These are phyloP conservation scores for Didymella exigua DNA, from an alignment of 2,329 filamentous ascomycete species.

Conservation along the genomic window DNA sequence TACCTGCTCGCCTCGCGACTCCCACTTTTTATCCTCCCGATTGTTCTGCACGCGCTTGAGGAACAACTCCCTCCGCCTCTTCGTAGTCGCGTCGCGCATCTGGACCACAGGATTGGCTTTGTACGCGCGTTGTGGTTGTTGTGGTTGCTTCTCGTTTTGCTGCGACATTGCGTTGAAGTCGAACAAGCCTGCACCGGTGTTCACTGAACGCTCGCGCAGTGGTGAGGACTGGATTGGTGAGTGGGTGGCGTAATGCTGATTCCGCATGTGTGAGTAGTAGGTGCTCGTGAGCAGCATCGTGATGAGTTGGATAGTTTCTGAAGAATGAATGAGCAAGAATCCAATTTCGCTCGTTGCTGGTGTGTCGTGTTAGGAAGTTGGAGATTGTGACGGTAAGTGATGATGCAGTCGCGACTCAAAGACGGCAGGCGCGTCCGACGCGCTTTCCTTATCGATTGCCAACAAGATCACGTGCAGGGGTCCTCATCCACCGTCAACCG, in stretches of 20 bases:
- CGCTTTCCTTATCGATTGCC: conserved; percentile 20
- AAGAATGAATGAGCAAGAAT: neutral
- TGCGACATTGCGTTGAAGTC: conserved; percentile 37
- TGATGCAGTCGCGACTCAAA: conserved; percentile 16
- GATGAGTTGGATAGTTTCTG: neutral
- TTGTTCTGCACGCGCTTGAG: conserved; percentile 61
- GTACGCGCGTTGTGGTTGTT: conserved; percentile 46
- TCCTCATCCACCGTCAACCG: neutral
- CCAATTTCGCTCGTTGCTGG: neutral
- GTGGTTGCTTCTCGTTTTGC: conserved; percentile 22
- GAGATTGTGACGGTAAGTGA: neutral
- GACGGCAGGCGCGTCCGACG: conserved; percentile 13
- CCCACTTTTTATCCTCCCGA: conserved; percentile 55
- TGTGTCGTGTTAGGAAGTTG: neutral
- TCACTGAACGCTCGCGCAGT: conserved; percentile 52
- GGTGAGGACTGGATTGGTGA: conserved; percentile 50
- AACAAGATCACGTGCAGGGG: conserved; percentile 16
- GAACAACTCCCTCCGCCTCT: conserved; percentile 70
- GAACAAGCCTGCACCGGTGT: conserved; percentile 38
- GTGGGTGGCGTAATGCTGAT: conserved; percentile 35
- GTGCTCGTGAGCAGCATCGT: conserved; percentile 40
- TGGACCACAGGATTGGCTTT: conserved; percentile 69
- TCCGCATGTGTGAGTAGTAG: conserved; percentile 27
- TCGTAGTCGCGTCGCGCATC: conserved; percentile 65
- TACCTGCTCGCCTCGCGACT: conserved; percentile 55